Percentiles rank a stretch among this genome's conserved stretches.
Evolutionary conservation across 148 eudicot genomes (phyloP).

Genomic region (Fallopia convolvulus): DNA sequence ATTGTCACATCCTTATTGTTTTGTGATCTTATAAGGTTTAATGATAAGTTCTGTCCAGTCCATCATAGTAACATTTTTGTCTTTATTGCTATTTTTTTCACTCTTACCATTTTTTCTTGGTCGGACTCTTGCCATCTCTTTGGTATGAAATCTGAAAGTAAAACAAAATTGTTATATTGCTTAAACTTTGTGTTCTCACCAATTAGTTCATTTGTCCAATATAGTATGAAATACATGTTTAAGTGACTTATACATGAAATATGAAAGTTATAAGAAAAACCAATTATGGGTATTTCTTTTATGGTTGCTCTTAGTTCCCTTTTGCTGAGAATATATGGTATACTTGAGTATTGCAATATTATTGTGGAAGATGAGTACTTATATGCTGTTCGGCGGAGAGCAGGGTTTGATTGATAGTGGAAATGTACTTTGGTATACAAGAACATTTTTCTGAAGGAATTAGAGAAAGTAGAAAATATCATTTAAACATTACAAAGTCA

Average conservation of each 20-base stretch:
- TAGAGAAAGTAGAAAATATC: neutral
- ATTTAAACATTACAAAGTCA: neutral
- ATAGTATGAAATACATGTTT: neutral
- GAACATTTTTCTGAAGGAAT: neutral
- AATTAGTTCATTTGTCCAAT: neutral
- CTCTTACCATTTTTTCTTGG: neutral
- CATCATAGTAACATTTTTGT: neutral
- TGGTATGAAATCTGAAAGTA: neutral
- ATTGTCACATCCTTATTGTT: neutral
- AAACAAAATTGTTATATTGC: neutral
- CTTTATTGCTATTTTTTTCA: neutral
- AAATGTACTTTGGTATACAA: neutral
- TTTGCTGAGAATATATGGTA: neutral
- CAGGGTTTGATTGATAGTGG: neutral
- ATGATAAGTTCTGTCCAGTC: neutral
- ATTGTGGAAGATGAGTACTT: neutral
- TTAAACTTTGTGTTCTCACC: neutral
- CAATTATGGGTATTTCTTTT: neutral
- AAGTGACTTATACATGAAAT: neutral
- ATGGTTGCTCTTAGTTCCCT: neutral
- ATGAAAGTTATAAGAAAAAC: neutral
- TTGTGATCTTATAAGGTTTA: neutral
- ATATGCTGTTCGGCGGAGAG: neutral
- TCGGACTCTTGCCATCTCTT: neutral
- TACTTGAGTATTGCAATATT: neutral